Evolutionary conservation across 257 asterid species (phyloP).

Genomic region (Linaria vulgaris): DNA sequence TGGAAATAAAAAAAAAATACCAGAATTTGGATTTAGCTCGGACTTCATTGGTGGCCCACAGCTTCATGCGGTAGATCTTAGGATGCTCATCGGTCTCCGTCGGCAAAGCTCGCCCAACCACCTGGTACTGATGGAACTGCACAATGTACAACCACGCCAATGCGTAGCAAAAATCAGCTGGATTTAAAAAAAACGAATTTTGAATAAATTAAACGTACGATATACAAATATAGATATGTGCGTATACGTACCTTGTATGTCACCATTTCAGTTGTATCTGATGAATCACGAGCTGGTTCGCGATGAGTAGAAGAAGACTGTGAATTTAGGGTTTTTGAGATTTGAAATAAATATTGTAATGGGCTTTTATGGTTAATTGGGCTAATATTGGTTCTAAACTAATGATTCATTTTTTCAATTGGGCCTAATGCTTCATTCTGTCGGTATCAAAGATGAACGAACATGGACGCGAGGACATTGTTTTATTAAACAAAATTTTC

Average conservation of each 20-base stretch:
- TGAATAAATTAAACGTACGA: too few relatives aligned
- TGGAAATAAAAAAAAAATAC: constrained; percentile 10
- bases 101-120: constrained; percentile 52
- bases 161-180: too few relatives aligned
- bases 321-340: not conserved
- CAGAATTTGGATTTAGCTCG: constrained; percentile 57
- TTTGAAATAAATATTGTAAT: not conserved
- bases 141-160: not conserved
- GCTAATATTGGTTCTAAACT: too few relatives aligned
- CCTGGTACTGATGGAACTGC: constrained; percentile 55
- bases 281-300: too few relatives aligned
- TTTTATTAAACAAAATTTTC: too few relatives aligned
- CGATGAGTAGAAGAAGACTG: too few relatives aligned
- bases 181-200: too few relatives aligned
- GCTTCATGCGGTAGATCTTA: constrained; percentile 53
- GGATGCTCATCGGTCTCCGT: constrained; percentile 51
- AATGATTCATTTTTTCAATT: too few relatives aligned
- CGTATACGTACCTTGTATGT: constrained; percentile 3
- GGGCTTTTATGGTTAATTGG: not conserved
- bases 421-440: too few relatives aligned
- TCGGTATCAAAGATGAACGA: too few relatives aligned
- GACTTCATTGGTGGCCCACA: constrained; percentile 56
- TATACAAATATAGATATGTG: too few relatives aligned
- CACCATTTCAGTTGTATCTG: constrained; percentile 7
- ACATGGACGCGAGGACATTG: too few relatives aligned